Percentiles rank a stretch among this genome's conserved stretches.
These are phyloP conservation scores for Eleusine indica DNA, from an alignment of 176 grass and related monocot species.

Conservation along the genomic window DNA sequence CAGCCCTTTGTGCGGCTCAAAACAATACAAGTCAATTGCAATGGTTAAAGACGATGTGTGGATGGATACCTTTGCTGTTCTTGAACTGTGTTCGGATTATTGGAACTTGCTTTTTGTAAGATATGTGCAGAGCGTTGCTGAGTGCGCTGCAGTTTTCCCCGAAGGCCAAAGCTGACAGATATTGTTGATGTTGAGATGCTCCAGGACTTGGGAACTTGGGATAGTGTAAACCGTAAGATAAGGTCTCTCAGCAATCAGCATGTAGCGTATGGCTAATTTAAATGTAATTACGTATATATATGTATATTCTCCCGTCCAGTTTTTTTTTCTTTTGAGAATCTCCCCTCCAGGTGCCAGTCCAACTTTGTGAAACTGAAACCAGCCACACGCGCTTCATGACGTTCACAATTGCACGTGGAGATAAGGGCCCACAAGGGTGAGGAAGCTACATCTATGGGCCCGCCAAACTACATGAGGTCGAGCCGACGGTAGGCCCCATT, in stretches of 20 bases:
- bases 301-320: too few relatives aligned
- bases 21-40: conserved; percentile 23
- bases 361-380: too few relatives aligned
- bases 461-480: too few relatives aligned
- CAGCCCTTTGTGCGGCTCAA: neutral
- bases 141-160: conserved; percentile 18
- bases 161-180: neutral
- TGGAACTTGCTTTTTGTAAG: conserved; percentile 8
- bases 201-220: conserved; percentile 37
- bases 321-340: too few relatives aligned
- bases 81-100: conserved; percentile 23
- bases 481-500: too few relatives aligned
- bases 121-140: neutral
- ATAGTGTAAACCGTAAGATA: conserved; percentile 31
- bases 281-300: too few relatives aligned
- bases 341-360: too few relatives aligned
- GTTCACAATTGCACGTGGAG: too few relatives aligned
- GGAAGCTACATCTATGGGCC: too few relatives aligned
- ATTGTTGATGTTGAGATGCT: neutral
- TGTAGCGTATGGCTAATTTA: too few relatives aligned
- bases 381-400: too few relatives aligned
- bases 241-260: neutral
- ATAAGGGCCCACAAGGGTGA: too few relatives aligned
- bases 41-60: neutral
- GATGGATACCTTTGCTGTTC: neutral